Evolutionary conservation across 257 asterid species (phyloP).

Genomic region (Thymus mandschuricus): DNA sequence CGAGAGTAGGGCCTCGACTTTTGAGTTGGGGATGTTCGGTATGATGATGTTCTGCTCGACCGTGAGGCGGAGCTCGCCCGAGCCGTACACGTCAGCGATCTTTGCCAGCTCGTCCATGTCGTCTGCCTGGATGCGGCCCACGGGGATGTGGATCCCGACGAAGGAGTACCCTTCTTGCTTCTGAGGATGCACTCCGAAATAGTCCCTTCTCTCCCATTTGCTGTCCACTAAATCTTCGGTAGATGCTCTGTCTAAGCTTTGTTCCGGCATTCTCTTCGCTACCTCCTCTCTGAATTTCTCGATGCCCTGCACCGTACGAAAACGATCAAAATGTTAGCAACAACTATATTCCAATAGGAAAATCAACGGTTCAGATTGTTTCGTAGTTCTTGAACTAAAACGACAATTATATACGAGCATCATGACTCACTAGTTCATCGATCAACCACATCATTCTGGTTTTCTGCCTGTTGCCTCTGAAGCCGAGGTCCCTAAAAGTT

Average conservation of each 20-base stretch:
- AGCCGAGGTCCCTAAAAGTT: slow-evolving; percentile 84
- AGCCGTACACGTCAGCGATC: slow-evolving; percentile 75
- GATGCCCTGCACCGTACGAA: slow-evolving; percentile 57
- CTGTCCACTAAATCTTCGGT: slow-evolving; percentile 64
- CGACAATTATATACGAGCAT: background rate
- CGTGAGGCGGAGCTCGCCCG: slow-evolving; percentile 88
- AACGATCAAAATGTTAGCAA: background rate
- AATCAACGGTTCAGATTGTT: too few species aligned
- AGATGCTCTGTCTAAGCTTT: slow-evolving; percentile 67
- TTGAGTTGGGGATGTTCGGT: slow-evolving; percentile 71
- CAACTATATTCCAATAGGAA: background rate
- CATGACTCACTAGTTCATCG: slow-evolving; percentile 86
- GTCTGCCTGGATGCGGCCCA: slow-evolving; percentile 88
- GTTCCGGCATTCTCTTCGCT: slow-evolving; percentile 76
- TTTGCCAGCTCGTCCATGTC: slow-evolving; percentile 93
- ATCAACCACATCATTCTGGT: slow-evolving; percentile 99
- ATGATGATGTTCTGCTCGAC: slow-evolving; percentile 92
- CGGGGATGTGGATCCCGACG: slow-evolving; percentile 87
- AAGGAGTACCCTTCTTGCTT: slow-evolving; percentile 83
- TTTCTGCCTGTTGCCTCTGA: slow-evolving; percentile 89
- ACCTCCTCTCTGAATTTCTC: slow-evolving; percentile 90
- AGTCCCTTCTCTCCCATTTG: slow-evolving; percentile 87
- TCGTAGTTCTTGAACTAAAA: too few species aligned
- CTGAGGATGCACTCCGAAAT: slow-evolving; percentile 80
- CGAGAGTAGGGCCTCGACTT: slow-evolving; percentile 53